Percentiles rank a stretch among this genome's conserved stretches.
These are phyloP conservation scores for Nymphaea thermarum DNA, from an alignment of 164 flowering plant species.

Conservation along the genomic window DNA sequence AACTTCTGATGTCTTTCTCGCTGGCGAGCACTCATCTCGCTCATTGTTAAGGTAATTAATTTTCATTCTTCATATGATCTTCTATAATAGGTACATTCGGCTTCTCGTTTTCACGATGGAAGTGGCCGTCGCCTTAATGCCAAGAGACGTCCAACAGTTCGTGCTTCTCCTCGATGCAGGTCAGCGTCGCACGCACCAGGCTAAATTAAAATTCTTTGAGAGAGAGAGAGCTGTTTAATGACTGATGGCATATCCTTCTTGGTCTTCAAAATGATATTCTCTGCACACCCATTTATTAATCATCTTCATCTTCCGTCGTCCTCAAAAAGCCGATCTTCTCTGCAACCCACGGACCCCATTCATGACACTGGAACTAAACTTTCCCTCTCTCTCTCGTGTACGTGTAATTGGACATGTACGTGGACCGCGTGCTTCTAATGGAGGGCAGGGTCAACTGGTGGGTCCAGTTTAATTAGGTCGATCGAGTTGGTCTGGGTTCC, in stretches of 20 bases:
- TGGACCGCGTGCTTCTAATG: too few relatives aligned
- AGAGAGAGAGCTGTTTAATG: neutral
- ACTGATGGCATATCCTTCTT: neutral
- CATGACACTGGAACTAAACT: neutral
- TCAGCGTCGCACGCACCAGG: constrained; percentile 20
- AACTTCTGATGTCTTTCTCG: neutral
- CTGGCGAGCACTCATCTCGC: too few relatives aligned
- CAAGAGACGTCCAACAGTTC: constrained; percentile 64
- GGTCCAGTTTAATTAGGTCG: too few relatives aligned
- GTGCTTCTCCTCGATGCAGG: constrained; percentile 91
- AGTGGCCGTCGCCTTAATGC: constrained; percentile 81
- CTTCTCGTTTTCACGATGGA: constrained; percentile 87
- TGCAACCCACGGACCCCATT: neutral
- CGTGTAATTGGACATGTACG: too few relatives aligned
- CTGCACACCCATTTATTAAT: neutral
- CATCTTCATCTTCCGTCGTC: neutral
- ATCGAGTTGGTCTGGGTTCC: too few relatives aligned
- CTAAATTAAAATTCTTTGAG: neutral
- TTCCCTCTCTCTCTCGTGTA: neutral
- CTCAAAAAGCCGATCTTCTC: too few relatives aligned
- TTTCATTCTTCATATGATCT: neutral
- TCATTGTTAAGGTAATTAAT: too few relatives aligned
- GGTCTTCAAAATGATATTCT: neutral
- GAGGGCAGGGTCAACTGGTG: too few relatives aligned
- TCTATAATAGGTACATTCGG: constrained; percentile 49